phyloP scores from a whole-genome alignment of 2,329 filamentous ascomycete genomes.

The Claviceps spartinae region DNA sequence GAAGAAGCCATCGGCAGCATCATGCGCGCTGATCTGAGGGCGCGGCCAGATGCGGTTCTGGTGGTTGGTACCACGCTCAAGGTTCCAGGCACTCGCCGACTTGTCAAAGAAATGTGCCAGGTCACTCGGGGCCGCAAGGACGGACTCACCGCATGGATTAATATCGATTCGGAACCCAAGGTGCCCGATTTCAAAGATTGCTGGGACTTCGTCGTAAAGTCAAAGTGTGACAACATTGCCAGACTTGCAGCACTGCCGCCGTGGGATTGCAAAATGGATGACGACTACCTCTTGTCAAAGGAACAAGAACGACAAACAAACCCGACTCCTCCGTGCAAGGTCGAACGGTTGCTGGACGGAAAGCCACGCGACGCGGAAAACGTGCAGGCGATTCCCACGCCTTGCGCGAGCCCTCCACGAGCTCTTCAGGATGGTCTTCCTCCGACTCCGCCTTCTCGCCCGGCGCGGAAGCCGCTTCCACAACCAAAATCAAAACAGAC shows the following conservation, averaged over 20 bases:
- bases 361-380: conserved; percentile 29
- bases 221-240: conserved; percentile 80
- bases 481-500: conserved; percentile 40
- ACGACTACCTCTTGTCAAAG: conserved; percentile 33
- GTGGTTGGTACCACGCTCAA: conserved; percentile 94
- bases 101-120: conserved; percentile 82
- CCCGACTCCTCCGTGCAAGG: conserved; percentile 11
- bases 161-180: conserved; percentile 71
- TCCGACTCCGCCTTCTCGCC: conserved; percentile 30
- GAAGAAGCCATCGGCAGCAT: conserved; percentile 92
- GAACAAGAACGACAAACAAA: conserved; percentile 28
- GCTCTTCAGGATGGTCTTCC: not conserved
- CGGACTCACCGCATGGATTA: conserved; percentile 88
- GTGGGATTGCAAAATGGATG: conserved; percentile 41
- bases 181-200: conserved; percentile 79
- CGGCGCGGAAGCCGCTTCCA: conserved; percentile 24
- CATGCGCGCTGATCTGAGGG: conserved; percentile 70
- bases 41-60: conserved; percentile 78
- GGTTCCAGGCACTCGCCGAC: conserved; percentile 78
- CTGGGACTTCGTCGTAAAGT: conserved; percentile 83
- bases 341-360: conserved; percentile 14
- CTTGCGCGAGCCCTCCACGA: conserved; percentile 42
- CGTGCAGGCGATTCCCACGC: conserved; percentile 41
- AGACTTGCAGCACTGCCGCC: conserved; percentile 49
- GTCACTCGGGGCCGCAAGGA: conserved; percentile 71